A percentile compares a stretch with the other conserved stretches of the same genome.
These are phyloP conservation scores for Miscanthus sacchariflorus DNA, from an alignment of 202 grass and related monocot species.

Conservation along the genomic window DNA sequence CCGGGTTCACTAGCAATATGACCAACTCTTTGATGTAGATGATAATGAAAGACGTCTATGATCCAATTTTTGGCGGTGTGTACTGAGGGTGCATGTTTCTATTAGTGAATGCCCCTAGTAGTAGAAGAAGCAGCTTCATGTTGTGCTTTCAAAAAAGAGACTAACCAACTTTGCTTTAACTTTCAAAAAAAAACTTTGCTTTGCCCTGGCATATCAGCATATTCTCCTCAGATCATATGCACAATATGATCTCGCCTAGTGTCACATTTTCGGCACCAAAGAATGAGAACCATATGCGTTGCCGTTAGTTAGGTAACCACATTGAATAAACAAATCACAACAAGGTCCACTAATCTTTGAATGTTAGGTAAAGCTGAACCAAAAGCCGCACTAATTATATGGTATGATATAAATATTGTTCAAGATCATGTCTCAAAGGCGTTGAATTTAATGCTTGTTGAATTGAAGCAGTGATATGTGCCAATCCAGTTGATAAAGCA, in stretches of 20 bases:
- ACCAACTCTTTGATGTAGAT: too few species aligned
- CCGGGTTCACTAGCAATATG: too few species aligned
- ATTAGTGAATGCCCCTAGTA: too few species aligned
- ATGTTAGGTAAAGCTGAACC: background rate
- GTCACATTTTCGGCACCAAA: background rate
- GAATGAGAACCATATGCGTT: background rate
- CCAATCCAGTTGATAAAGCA: background rate
- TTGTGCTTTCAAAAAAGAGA: background rate
- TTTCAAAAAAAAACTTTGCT: too few species aligned
- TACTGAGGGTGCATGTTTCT: too few species aligned
- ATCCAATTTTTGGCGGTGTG: too few species aligned
- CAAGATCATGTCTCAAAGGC: background rate
- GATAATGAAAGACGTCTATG: too few species aligned
- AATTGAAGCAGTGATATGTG: background rate
- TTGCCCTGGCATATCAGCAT: background rate
- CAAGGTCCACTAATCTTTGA: background rate
- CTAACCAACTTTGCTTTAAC: background rate
- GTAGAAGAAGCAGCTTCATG: background rate
- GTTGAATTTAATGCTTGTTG: background rate
- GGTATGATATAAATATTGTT: background rate
- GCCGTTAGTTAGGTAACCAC: background rate
- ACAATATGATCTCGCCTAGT: background rate
- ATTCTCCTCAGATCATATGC: background rate
- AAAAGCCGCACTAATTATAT: slow-evolving; percentile 1
- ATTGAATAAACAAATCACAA: background rate